phyloP scores from a whole-genome alignment of 169 alveolate species.

The Plasmodium adleri region DNA sequence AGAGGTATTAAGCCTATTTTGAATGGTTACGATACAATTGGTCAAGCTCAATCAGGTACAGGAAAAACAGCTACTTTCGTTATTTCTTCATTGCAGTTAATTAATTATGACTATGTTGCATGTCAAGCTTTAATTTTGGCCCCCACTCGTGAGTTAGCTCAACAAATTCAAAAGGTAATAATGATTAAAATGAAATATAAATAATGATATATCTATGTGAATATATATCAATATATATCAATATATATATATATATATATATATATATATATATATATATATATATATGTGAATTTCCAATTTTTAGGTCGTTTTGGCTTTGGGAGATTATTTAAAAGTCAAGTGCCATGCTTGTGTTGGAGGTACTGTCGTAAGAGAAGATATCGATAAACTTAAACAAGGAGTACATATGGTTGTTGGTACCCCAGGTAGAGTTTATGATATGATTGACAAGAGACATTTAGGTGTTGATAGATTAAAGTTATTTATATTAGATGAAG shows the following conservation, averaged over 20 bases:
- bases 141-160: slow-evolving; percentile 99
- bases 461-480: slow-evolving; percentile 95
- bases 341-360: slow-evolving; percentile 96
- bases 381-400: slow-evolving; percentile 95
- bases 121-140: slow-evolving; percentile 94
- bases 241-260: slow-evolving; percentile 4
- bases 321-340: slow-evolving; percentile 98
- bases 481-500: slow-evolving; percentile 98
- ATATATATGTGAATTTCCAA: not conserved
- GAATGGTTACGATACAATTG: slow-evolving; percentile 97
- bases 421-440: slow-evolving; percentile 99
- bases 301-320: slow-evolving; percentile 91
- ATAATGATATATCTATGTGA: not conserved
- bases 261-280: not conserved
- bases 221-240: not conserved
- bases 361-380: slow-evolving; percentile 97
- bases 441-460: slow-evolving; percentile 97
- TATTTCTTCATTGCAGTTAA: slow-evolving; percentile 96
- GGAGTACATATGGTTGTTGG: slow-evolving; percentile 98
- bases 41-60: slow-evolving; percentile 98
- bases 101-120: slow-evolving; percentile 90
- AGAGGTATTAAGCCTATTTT: slow-evolving; percentile 98
- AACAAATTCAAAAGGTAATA: slow-evolving; percentile 94
- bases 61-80: slow-evolving; percentile 99
- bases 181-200: not conserved